Conservation (phyloP, 495 filamentous ascomycete species). For the Hypoxylon crocopeplum region DNA sequence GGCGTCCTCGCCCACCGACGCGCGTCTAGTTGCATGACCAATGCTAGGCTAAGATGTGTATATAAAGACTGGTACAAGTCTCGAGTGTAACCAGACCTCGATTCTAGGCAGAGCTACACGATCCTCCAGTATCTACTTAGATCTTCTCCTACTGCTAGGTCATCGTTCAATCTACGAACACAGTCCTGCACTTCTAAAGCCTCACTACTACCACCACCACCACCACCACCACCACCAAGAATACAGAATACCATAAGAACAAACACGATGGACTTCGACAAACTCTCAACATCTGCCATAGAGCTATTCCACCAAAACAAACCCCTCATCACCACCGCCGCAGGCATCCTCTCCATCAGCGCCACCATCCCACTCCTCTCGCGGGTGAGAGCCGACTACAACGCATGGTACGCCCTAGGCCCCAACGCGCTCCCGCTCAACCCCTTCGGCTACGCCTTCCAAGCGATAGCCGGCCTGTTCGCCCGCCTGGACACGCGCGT, state of each 20-base stretch:
- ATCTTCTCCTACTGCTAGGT: too few relatives aligned
- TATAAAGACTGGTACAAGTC: too few relatives aligned
- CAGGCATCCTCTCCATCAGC: conserved; percentile 1
- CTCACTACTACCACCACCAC: background rate
- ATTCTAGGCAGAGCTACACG: too few relatives aligned
- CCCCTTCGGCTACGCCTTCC: conserved; percentile 42
- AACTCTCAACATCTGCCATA: background rate
- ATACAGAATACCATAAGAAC: background rate
- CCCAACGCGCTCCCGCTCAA: conserved; percentile 47
- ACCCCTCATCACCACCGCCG: conserved; percentile 2
- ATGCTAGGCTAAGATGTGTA: too few relatives aligned
- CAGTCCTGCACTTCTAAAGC: too few relatives aligned
- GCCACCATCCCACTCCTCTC: conserved; percentile 4
- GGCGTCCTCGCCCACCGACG: too few relatives aligned
- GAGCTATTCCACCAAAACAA: conserved; percentile 11
- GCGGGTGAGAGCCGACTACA: conserved; percentile 31
- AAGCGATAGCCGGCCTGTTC: conserved; percentile 22
- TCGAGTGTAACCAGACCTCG: too few relatives aligned
- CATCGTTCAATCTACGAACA: too few relatives aligned
- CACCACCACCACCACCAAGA: background rate
- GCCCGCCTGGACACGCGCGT: conserved; percentile 33
- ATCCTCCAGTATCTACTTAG: too few relatives aligned
- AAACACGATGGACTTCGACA: conserved; percentile 19
- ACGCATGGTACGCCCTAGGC: conserved; percentile 42
- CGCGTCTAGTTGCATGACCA: too few relatives aligned